Percentiles rank a stretch among this genome's conserved stretches.
These are phyloP conservation scores for Aspergillus sp. DNA, from an alignment of 2,329 filamentous ascomycete genomes.

Conservation along the genomic window DNA sequence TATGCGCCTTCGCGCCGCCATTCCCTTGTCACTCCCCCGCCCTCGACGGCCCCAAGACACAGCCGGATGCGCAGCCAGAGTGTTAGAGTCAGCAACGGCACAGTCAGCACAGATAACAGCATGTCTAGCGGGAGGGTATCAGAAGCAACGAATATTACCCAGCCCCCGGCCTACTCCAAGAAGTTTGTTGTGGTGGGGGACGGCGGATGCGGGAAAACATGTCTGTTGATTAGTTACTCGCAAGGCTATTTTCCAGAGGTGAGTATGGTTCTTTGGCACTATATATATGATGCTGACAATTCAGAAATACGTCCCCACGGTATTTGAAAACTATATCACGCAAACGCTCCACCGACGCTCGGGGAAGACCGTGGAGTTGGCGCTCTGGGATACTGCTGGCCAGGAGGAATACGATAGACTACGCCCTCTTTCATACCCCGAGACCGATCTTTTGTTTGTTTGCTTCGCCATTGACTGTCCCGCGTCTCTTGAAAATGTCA, in stretches of 20 bases:
- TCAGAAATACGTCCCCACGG: constrained; percentile 98
- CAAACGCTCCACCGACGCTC: constrained; percentile 84
- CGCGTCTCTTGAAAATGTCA: constrained; percentile 95
- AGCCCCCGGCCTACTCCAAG: constrained; percentile 92
- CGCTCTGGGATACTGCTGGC: constrained; percentile 96
- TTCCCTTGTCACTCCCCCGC: constrained; percentile 47
- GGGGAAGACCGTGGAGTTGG: constrained; percentile 93
- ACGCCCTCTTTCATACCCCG: constrained; percentile 92
- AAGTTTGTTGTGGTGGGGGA: constrained; percentile 99
- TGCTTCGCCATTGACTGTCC: constrained; percentile 99
- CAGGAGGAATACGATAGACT: constrained; percentile 98
- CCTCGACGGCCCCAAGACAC: constrained; percentile 43
- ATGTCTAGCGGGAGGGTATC: constrained; percentile 71
- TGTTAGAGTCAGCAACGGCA: constrained; percentile 79
- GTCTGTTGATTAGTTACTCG: constrained; percentile 96
- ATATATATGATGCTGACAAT: constrained; percentile 3
- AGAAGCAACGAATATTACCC: constrained; percentile 79
- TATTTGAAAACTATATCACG: constrained; percentile 99
- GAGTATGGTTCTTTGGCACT: constrained; percentile 28
- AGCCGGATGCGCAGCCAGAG: constrained; percentile 55
- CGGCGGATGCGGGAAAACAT: constrained; percentile 97
- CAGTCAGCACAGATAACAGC: constrained; percentile 81
- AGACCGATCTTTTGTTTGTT: constrained; percentile 96
- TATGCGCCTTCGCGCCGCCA: constrained; percentile 60
- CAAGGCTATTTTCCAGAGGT: constrained; percentile 99